Percentiles rank a stretch among this genome's conserved stretches.
Evolutionary conservation across 768 basidiomycete species (phyloP).

Genomic region (Trametes maxima): DNA sequence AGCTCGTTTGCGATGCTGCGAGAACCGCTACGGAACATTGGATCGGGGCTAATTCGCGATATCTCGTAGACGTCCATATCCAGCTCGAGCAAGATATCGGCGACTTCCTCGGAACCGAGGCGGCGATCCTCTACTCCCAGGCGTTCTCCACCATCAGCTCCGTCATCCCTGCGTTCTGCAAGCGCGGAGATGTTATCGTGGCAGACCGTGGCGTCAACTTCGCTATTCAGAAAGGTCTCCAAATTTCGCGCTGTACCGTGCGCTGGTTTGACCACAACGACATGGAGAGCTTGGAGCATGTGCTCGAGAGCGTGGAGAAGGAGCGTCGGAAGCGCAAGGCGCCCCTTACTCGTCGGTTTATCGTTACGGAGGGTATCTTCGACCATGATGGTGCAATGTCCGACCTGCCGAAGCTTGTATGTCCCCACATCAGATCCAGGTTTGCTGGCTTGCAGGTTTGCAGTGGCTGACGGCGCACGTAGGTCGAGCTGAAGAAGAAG

Average conservation of each 20-base stretch:
- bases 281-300: conserved; percentile 85
- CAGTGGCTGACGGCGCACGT: not conserved
- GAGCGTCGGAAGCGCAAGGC: conserved; percentile 82
- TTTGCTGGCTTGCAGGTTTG: not conserved
- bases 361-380: conserved; percentile 96
- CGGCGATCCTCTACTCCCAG: conserved; percentile 91
- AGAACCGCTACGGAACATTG: too few species aligned
- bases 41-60: not conserved
- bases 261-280: conserved; percentile 98
- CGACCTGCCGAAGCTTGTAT: conserved; percentile 88
- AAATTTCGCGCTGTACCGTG: conserved; percentile 88
- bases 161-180: conserved; percentile 96
- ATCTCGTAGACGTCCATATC: conserved; percentile 80
- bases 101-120: conserved; percentile 86
- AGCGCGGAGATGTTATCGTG: conserved; percentile 97
- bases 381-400: conserved; percentile 92
- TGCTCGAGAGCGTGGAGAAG: conserved; percentile 81
- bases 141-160: conserved; percentile 90
- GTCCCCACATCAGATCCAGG: conserved; percentile 31
- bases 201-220: conserved; percentile 97
- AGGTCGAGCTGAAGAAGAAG: conserved; percentile 94
- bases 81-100: conserved; percentile 88
- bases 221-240: conserved; percentile 93
- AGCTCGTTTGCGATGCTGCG: too few species aligned
- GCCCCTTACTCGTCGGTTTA: conserved; percentile 88